These are phyloP conservation scores for Bifiguratus adelaidae DNA, from an alignment of 192 early-diverging fungal genomes.

Conservation along the genomic window DNA sequence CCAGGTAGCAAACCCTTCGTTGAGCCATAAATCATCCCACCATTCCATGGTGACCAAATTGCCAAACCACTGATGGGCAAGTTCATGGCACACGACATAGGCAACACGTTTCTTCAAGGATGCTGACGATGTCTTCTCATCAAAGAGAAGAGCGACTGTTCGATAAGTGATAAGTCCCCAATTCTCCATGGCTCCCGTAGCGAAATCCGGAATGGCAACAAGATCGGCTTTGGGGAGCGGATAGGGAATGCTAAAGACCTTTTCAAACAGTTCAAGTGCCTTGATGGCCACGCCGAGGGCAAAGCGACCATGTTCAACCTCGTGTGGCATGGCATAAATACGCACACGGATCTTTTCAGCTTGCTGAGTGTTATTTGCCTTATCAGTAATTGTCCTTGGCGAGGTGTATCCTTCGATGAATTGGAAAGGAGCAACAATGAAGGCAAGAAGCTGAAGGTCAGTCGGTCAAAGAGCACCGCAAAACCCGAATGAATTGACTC, in stretches of 20 bases:
- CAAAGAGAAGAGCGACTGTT: slow-evolving; percentile 51
- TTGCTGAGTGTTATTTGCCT: too few species aligned
- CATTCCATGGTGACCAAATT: slow-evolving; percentile 76
- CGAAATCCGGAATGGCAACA: slow-evolving; percentile 73
- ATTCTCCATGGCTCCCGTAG: slow-evolving; percentile 79
- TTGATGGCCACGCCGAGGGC: slow-evolving; percentile 55
- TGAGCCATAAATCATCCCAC: slow-evolving; percentile 71
- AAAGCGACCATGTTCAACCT: slow-evolving; percentile 54
- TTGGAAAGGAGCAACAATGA: slow-evolving; percentile 69
- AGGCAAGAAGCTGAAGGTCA: slow-evolving; percentile 41
- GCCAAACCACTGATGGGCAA: slow-evolving; percentile 81
- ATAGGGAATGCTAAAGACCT: slow-evolving; percentile 60
- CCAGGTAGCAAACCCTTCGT: slow-evolving; percentile 80
- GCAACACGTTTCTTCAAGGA: slow-evolving; percentile 51
- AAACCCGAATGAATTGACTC: slow-evolving; percentile 8
- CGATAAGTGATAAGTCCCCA: slow-evolving; percentile 80
- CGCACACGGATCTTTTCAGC: slow-evolving; percentile 29
- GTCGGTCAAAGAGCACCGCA: background rate
- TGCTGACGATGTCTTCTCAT: slow-evolving; percentile 37
- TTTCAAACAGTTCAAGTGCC: slow-evolving; percentile 45
- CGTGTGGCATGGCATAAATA: slow-evolving; percentile 55
- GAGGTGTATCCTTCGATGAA: slow-evolving; percentile 52
- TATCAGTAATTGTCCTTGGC: too few species aligned
- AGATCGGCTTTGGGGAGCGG: slow-evolving; percentile 64
- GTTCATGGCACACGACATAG: slow-evolving; percentile 68